phyloP scores from a whole-genome alignment of 768 basidiomycete species.

The Mycena olivaceomarginata region DNA sequence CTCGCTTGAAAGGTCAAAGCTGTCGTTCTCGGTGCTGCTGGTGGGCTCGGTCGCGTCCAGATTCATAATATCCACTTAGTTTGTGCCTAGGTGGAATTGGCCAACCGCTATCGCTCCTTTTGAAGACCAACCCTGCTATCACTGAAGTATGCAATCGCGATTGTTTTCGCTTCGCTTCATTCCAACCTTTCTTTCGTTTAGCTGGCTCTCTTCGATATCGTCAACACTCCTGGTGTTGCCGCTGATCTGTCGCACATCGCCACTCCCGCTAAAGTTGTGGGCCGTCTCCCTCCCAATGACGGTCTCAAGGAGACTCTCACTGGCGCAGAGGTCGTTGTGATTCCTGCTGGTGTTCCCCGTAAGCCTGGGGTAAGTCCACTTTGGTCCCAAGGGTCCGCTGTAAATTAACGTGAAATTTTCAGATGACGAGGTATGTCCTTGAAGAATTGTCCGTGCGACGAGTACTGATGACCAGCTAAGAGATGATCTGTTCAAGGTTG shows the following conservation, averaged over 20 bases:
- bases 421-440: conserved; percentile 72
- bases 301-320: conserved; percentile 89
- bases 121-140: conserved; percentile 90
- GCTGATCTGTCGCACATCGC: conserved; percentile 96
- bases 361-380: conserved; percentile 88
- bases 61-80: conserved; percentile 23
- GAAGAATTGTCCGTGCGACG: conserved; percentile 25
- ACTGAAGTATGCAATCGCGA: conserved; percentile 73
- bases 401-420: conserved; percentile 12
- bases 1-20: conserved; percentile 71
- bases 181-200: conserved; percentile 52
- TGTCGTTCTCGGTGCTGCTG: conserved; percentile 97
- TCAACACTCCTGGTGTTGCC: conserved; percentile 97
- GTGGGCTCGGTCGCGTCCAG: conserved; percentile 60
- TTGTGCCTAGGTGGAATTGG: conserved; percentile 89
- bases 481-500: conserved; percentile 96
- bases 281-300: conserved; percentile 87
- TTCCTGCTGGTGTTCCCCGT: conserved; percentile 97
- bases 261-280: conserved; percentile 89
- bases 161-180: conserved; percentile 13
- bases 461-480: conserved; percentile 59
- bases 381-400: conserved; percentile 41
- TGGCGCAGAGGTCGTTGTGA: conserved; percentile 93
- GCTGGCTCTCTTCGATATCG: conserved; percentile 96
- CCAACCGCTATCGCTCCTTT: conserved; percentile 94